Conservation (phyloP, 805 yeast genomes). For the Sungouiella thailandica region DNA sequence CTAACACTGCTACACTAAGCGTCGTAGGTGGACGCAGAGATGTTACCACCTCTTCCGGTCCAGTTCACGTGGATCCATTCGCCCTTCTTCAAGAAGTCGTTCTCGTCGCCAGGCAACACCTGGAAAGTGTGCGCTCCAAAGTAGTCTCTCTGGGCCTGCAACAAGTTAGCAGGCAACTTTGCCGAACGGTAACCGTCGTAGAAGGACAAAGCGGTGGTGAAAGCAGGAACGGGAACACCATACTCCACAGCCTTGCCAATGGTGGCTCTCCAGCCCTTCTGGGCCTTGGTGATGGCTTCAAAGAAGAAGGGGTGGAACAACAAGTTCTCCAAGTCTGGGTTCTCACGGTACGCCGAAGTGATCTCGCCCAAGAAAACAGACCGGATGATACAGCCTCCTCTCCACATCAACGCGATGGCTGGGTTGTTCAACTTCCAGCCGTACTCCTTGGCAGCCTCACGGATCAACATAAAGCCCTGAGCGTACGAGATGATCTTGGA, state of each 20-base stretch:
- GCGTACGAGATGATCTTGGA: conserved; percentile 98
- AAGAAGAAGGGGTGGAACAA: conserved; percentile 93
- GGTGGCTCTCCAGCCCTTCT: conserved; percentile 91
- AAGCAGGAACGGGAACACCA: conserved; percentile 98
- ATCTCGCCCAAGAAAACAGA: conserved; percentile 97
- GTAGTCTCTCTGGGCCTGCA: conserved; percentile 99
- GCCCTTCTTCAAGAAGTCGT: conserved; percentile 70
- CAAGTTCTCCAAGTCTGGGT: conserved; percentile 92
- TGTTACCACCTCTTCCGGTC: conserved; percentile 99
- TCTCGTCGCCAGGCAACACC: conserved; percentile 83
- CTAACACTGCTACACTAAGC: conserved; percentile 47
- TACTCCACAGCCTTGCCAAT: conserved; percentile 69
- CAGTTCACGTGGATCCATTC: conserved; percentile 93
- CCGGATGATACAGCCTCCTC: conserved; percentile 99
- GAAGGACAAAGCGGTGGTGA: conserved; percentile 94
- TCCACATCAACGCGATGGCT: conserved; percentile 98
- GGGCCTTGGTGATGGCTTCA: conserved; percentile 88
- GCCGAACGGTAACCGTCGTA: conserved; percentile 98
- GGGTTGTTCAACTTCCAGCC: conserved; percentile 97
- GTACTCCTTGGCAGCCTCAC: conserved; percentile 96
- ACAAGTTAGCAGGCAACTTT: conserved; percentile 91
- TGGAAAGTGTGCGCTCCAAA: conserved; percentile 99
- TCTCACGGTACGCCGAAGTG: conserved; percentile 90
- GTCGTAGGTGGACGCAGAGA: conserved; percentile 89
- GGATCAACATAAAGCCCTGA: conserved; percentile 98